phyloP scores from a whole-genome alignment of 306 rosid species.

The Lathyrus oleraceus region DNA sequence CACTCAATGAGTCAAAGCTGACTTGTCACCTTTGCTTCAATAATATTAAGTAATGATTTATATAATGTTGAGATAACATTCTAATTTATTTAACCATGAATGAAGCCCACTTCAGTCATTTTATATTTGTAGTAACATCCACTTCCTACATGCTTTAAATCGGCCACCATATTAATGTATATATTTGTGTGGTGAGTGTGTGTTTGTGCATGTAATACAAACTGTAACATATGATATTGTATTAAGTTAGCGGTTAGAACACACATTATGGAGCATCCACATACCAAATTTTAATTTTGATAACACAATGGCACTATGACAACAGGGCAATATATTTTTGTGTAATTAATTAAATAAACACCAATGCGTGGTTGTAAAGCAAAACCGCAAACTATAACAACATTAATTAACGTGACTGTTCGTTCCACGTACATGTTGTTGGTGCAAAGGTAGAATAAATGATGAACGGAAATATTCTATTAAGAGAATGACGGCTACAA shows the following conservation, averaged over 20 bases:
- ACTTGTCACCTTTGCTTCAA: too few species aligned
- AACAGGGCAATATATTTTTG: neutral
- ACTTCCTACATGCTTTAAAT: neutral
- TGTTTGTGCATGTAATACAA: neutral
- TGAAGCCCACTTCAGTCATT: neutral
- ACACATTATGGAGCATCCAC: neutral
- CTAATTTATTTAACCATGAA: neutral
- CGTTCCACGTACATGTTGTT: slow-evolving; percentile 31
- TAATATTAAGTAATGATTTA: too few species aligned
- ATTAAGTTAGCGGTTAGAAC: neutral
- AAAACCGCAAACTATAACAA: slow-evolving; percentile 9
- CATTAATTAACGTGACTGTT: slow-evolving; percentile 9
- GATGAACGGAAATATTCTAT: too few species aligned
- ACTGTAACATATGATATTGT: neutral
- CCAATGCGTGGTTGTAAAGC: slow-evolving; percentile 21
- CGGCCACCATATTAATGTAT: neutral
- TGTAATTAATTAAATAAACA: neutral
- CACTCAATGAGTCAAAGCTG: too few species aligned
- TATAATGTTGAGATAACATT: neutral
- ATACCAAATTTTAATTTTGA: neutral
- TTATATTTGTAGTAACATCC: neutral
- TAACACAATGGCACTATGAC: neutral
- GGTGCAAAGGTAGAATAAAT: too few species aligned
- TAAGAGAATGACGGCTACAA: too few species aligned
- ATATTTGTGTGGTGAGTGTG: neutral